Base-by-base conservation (phyloP, 2,329 filamentous ascomycete genomes). In the Xylaria sp. region DNA sequence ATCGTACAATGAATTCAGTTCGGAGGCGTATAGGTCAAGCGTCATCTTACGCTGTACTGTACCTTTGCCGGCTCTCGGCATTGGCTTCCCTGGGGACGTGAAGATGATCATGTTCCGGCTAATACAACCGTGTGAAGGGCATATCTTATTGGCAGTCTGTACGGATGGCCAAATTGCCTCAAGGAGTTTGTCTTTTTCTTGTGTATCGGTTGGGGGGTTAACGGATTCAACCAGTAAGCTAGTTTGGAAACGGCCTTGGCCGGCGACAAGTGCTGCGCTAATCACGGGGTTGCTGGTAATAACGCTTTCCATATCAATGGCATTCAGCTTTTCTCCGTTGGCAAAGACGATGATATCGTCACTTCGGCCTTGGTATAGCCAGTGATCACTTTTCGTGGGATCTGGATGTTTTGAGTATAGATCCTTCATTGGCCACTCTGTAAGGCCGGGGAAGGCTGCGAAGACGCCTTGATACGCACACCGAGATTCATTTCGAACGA, bases 291-390 rank as follows among this genome's bases (percentile, higher is more conserved):
- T 75, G 0, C 70, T 66, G 0, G 58, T 59, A 3, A 84, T 74
- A 1, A 73, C 75, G 5, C 60, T 69, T 63, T 84, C 82, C 44
- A 82, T 78, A 0, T 75, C 70, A 0, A 79, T 57, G 0, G 83
- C 82, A 53, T 84, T 83, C 9, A 84, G 72, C 69, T 84, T 84
- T 60, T 82, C 79, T 0, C 81, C 82, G 1, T 75, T 81, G 0
- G 79, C 78, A 37, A 83, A 80, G 3, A 83, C 79, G 27, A 76
- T 71, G 32, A 74, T 74, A 25, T 76, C 73, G 44, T 74, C 81
- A 0, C 72, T 69, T 0, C 80, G 77, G 0, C 79, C 79, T 6
- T 69, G 62, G 42, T 79, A 79, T 2, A 75, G 61, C 79, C 79
- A 82, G 23, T 74, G 64, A 23, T 79, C 65, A 8, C 74, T 59